Evolutionary conservation across 305 asterid genomes (phyloP), one percentile per base, ranked within the genome.

Genomic region (Fraxinus sp.): DNA sequence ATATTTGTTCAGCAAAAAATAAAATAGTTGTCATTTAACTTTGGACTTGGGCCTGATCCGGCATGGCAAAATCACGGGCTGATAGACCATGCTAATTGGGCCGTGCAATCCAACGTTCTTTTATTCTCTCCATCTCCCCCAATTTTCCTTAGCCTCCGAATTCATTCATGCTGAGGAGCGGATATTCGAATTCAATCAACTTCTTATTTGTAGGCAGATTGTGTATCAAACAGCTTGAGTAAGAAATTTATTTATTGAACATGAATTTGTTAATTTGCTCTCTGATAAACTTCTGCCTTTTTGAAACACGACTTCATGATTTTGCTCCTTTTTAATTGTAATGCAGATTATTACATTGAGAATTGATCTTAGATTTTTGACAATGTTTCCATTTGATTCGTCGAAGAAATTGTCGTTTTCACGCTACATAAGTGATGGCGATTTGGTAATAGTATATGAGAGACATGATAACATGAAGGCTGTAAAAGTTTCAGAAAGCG

Each of bases 401-500:
- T 68, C 82, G 62, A 87, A 88, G 7, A 92, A 88, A 43, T 72
- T 96, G 52, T 93, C 98, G 1, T 90, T 91, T 75, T 89, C 90
- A 5, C 92, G 95, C 30, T 80, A 79, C 76, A 92, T 94, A 85
- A 76, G 41, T 77, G 87, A 88, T 46, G 98, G 98, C 8, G 99
- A 94, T 87, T 86, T 94, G 87, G 93, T 96, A 66, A 90, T 96
- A 55, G 97, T 93, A 22, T 96, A 93, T 68, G 97, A 93, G 90
- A 85, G 95, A 26, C 90, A 92, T 33, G 94, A 94, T 79, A 85
- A 81, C 20, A 92, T 96, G 99, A 96, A 94, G 88, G 90, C 96
- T 22, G 93, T 94, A 22, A 92, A 89, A 62, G 95, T 94, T 75
- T 80, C 91, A 0, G 92, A 88, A 37, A 84, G 83, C 13, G 97